Conservation (phyloP, 2,329 filamentous ascomycete species). For the Bipolaris gigantea region DNA sequence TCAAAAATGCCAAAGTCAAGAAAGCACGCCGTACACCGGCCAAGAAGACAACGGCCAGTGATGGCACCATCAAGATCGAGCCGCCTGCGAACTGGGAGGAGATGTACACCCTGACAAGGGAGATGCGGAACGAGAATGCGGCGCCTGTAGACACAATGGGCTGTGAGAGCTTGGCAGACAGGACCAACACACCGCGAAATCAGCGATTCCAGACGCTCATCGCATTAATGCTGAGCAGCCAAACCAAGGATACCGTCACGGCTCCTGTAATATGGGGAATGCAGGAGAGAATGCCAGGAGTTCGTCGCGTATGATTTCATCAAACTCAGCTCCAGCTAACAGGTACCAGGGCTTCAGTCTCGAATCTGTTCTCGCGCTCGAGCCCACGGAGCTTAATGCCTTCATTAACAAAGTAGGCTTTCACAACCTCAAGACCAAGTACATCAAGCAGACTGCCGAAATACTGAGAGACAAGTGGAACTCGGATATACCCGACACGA, state of each 20-base stretch:
- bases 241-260: slow-evolving; percentile 92
- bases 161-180: slow-evolving; percentile 74
- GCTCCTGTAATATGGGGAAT: slow-evolving; percentile 79
- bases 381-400: slow-evolving; percentile 67
- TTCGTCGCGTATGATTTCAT: slow-evolving; percentile 14
- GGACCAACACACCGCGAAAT: slow-evolving; percentile 54
- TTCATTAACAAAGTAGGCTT: slow-evolving; percentile 86
- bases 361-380: slow-evolving; percentile 73
- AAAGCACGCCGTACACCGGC: slow-evolving; percentile 44
- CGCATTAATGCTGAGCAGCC: slow-evolving; percentile 85
- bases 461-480: slow-evolving; percentile 71
- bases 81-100: slow-evolving; percentile 81
- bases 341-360: slow-evolving; percentile 62
- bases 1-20: slow-evolving; percentile 28
- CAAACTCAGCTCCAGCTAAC: background rate
- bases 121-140: slow-evolving; percentile 71
- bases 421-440: slow-evolving; percentile 91
- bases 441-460: slow-evolving; percentile 72
- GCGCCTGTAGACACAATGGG: slow-evolving; percentile 98
- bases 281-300: slow-evolving; percentile 69
- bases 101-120: slow-evolving; percentile 74
- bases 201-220: slow-evolving; percentile 84
- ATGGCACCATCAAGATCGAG: slow-evolving; percentile 50
- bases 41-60: slow-evolving; percentile 36
- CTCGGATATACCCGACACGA: slow-evolving; percentile 78